phyloP scores from a whole-genome alignment of 768 basidiomycete species.

The Hydnomerulius pinastri region DNA sequence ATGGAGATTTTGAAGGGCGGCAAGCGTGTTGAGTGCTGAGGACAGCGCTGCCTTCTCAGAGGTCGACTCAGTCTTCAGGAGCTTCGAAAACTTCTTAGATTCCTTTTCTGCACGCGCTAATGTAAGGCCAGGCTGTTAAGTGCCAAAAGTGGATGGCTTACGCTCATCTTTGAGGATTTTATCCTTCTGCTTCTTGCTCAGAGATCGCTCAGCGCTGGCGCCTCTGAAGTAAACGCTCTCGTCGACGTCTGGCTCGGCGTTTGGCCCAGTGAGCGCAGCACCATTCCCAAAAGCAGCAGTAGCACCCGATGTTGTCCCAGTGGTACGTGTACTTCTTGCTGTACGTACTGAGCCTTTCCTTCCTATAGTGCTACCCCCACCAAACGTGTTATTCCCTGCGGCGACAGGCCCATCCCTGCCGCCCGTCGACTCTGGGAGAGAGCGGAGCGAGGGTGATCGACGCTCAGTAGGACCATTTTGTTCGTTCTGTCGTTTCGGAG shows the following conservation, averaged over 20 bases:
- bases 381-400: not conserved
- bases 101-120: constrained; percentile 48
- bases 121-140: not conserved
- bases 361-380: not conserved
- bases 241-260: constrained; percentile 43
- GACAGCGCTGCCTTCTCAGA: constrained; percentile 64
- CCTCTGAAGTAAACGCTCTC: constrained; percentile 42
- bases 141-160: constrained; percentile 26
- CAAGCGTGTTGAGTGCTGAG: constrained; percentile 64
- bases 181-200: constrained; percentile 52
- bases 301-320: constrained; percentile 3
- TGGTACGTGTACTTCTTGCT: constrained; percentile 17
- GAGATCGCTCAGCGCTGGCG: constrained; percentile 47
- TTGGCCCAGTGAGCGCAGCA: constrained; percentile 52
- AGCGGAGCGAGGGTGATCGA: constrained; percentile 19
- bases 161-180: constrained; percentile 56
- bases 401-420: constrained; percentile 3
- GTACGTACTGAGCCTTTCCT: constrained; percentile 27
- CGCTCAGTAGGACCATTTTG: not conserved
- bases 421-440: constrained; percentile 22
- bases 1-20: constrained; percentile 69
- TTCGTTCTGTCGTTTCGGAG: not conserved
- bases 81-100: constrained; percentile 61
- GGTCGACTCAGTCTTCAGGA: constrained; percentile 70
- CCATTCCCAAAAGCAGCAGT: constrained; percentile 51